A percentile compares a stretch with the other conserved stretches of the same genome.
These are phyloP conservation scores for Gossypium lobatum DNA, from an alignment of 441 rosid species.

Conservation along the genomic window DNA sequence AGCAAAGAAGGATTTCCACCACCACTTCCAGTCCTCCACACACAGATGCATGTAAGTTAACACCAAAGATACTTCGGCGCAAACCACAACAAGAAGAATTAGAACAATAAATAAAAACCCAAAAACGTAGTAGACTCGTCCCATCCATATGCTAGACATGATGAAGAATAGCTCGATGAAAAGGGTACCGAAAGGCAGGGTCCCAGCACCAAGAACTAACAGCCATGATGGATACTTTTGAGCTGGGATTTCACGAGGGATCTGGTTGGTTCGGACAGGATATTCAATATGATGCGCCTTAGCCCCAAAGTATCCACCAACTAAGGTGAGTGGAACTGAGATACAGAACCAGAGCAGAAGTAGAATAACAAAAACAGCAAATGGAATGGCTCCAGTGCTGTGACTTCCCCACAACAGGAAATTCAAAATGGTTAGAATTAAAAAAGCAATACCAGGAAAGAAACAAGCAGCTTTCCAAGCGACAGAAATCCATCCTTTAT, in stretches of 20 bases:
- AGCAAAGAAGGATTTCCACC: slow-evolving; percentile 77
- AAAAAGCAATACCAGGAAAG: slow-evolving; percentile 63
- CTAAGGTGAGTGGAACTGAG: slow-evolving; percentile 56
- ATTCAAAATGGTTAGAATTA: slow-evolving; percentile 41
- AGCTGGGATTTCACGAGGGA: slow-evolving; percentile 62
- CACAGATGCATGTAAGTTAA: slow-evolving; percentile 61
- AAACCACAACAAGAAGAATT: slow-evolving; percentile 53
- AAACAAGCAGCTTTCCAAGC: slow-evolving; percentile 57
- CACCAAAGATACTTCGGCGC: slow-evolving; percentile 63
- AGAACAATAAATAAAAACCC: slow-evolving; percentile 58
- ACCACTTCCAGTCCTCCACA: slow-evolving; percentile 78
- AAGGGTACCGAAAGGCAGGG: slow-evolving; percentile 58
- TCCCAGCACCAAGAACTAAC: slow-evolving; percentile 56
- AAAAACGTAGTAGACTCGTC: slow-evolving; percentile 54
- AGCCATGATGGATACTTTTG: slow-evolving; percentile 68
- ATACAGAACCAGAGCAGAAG: slow-evolving; percentile 60
- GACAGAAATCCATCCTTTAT: slow-evolving; percentile 53
- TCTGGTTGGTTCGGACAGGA: slow-evolving; percentile 66
- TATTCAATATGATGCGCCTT: slow-evolving; percentile 53
- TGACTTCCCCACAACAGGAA: slow-evolving; percentile 57
- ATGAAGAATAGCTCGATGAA: slow-evolving; percentile 68
- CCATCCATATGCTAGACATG: slow-evolving; percentile 68
- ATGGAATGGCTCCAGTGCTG: slow-evolving; percentile 65
- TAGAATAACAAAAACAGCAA: slow-evolving; percentile 40
- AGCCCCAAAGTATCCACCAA: slow-evolving; percentile 62